A percentile compares a stretch with the other conserved stretches of the same genome.
phyloP scores from a whole-genome alignment of 108 stramenopile genomes.

The Pseudonitzschia pungens region DNA sequence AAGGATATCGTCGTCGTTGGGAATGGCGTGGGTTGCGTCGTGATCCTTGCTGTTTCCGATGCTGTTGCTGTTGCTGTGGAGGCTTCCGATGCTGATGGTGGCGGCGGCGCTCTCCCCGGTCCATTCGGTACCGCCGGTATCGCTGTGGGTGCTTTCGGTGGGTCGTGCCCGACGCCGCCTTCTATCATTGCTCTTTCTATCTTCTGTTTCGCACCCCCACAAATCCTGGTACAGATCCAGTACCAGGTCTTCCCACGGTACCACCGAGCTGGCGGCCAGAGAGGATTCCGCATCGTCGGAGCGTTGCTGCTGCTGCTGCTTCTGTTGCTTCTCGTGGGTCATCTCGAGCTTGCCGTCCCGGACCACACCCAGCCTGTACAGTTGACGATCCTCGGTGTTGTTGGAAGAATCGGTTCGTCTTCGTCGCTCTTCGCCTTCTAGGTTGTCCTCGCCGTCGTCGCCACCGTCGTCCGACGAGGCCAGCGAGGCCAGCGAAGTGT shows the following conservation, averaged over 20 bases:
- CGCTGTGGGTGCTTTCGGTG: not conserved
- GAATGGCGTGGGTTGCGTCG: too few species aligned
- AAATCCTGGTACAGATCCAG: not conserved
- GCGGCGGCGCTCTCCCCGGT: not conserved
- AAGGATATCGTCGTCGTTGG: not conserved
- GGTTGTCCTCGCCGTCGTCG: not conserved
- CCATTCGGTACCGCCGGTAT: not conserved
- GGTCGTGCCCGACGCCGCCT: too few species aligned
- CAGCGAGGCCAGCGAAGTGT: not conserved
- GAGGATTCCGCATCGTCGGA: not conserved
- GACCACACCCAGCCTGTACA: not conserved
- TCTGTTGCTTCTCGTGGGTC: not conserved
- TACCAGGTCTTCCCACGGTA: not conserved
- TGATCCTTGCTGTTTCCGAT: too few species aligned
- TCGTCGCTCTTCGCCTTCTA: too few species aligned
- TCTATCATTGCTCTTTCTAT: too few species aligned
- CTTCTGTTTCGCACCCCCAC: too few species aligned
- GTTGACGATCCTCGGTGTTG: not conserved
- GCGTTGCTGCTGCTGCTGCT: not conserved
- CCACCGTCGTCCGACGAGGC: not conserved
- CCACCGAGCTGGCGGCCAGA: too few species aligned
- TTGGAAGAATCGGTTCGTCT: not conserved
- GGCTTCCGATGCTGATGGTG: too few species aligned
- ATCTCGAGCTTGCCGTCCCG: not conserved
- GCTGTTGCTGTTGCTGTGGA: too few species aligned